Percentiles rank a stretch among this genome's conserved stretches.
These are phyloP conservation scores for Aspergillus tamarii DNA, from an alignment of 2,329 filamentous ascomycete species.

Conservation along the genomic window DNA sequence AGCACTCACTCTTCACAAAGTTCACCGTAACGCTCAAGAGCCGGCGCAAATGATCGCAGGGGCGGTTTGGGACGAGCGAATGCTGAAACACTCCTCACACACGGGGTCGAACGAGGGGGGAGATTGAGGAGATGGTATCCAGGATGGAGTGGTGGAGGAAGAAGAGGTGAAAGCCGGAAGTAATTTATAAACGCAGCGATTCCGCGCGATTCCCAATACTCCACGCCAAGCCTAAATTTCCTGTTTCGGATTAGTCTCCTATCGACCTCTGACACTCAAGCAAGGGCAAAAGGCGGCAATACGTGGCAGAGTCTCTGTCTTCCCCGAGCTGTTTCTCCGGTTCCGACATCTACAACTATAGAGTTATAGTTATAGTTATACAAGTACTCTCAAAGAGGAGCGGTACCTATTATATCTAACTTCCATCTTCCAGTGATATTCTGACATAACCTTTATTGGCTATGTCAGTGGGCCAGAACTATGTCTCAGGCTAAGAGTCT, in stretches of 20 bases:
- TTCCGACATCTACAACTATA: too few species aligned
- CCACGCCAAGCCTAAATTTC: constrained; percentile 26
- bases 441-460: too few species aligned
- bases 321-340: too few species aligned
- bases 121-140: neutral
- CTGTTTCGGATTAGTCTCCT: constrained; percentile 12
- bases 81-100: neutral
- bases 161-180: constrained; percentile 7
- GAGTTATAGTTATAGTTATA: too few species aligned
- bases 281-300: neutral
- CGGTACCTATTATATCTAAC: too few species aligned
- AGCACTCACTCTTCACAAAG: constrained; percentile 7
- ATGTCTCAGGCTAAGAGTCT: too few species aligned
- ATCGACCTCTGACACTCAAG: neutral
- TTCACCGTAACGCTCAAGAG: constrained; percentile 1
- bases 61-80: neutral
- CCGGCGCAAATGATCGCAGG: neutral
- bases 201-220: constrained; percentile 6
- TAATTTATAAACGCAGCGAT: constrained; percentile 9
- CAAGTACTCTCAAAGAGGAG: too few species aligned
- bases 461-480: too few species aligned
- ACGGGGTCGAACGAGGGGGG: neutral
- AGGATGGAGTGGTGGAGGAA: constrained; percentile 1
- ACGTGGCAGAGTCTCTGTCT: too few species aligned
- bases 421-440: too few species aligned